Evolutionary conservation across 495 filamentous ascomycete genomes (phyloP), one percentile per base, ranked within the genome.

Genomic region (Lichina pygmaea): DNA sequence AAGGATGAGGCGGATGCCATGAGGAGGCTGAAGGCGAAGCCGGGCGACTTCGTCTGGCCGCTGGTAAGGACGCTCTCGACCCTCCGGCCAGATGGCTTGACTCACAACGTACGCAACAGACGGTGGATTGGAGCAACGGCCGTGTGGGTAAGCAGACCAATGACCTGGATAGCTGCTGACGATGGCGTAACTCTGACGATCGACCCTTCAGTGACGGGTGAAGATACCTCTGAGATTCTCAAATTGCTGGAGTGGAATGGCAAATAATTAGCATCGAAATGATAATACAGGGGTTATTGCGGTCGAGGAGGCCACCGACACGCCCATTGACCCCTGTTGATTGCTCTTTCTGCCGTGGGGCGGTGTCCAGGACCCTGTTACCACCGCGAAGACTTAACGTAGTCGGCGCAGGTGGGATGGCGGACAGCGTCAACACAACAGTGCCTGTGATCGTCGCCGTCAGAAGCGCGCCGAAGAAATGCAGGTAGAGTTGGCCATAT

Each of bases 111-210:
- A 6, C 10, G 40, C 15, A 37, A 46, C 53, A 85, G 79, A 70
- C 69, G 44, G 91, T 97, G 24, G 89, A 95, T 59, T 97, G 89
- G 91, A 76, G 77, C 49, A 83, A 85, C 61, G 91, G 89, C 46
- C 73, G 71, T 55, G 84, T 75, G 52, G 65, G 66, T 67, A 57
- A 41, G 59, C 24, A 24, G 24, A 24, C 24, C 24, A 24, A 24
- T 24, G 24, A 24, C 24, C 1, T 24, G 24, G 24, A 24, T 24
- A 24, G 24, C 24, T 24, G 24, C 4, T 24, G 24, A 24, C 24
- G 44, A 38, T 37, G 34, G 36, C 42, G 7, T 6, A 9, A 42
- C 40, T 11, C 44, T 46, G 12, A 46, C 44, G 17, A 10, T 13
- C n/a, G 36, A 13, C 44, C 10, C 24, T 33, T 10, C 49, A 54